Conservation (phyloP, 495 filamentous ascomycete genomes). For the Penicillium pulvis region DNA sequence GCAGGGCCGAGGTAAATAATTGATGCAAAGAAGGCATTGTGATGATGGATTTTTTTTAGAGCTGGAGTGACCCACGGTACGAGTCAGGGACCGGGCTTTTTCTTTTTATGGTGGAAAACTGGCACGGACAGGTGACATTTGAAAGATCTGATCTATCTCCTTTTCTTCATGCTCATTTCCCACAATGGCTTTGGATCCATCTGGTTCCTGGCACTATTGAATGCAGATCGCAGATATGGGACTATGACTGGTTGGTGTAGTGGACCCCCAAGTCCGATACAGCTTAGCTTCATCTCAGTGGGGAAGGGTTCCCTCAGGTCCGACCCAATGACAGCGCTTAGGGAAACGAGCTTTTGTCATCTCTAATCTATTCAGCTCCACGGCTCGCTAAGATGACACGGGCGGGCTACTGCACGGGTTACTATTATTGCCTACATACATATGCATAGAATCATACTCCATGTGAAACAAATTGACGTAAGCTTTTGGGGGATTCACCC, state of each 20-base stretch:
- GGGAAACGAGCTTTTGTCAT: neutral
- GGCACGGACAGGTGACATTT: neutral
- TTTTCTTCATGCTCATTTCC: conserved; percentile 17
- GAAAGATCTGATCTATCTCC: conserved; percentile 9
- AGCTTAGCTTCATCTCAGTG: conserved; percentile 9
- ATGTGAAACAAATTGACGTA: neutral
- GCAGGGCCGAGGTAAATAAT: conserved; percentile 17
- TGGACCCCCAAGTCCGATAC: conserved; percentile 6
- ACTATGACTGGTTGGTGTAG: conserved; percentile 19
- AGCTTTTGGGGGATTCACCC: neutral
- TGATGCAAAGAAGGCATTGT: conserved; percentile 24
- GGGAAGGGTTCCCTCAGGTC: neutral
- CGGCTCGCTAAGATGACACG: neutral
- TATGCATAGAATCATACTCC: neutral
- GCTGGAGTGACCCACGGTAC: neutral
- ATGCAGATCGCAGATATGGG: conserved; percentile 6
- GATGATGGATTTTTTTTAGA: neutral
- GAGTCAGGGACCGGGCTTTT: neutral
- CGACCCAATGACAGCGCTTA: conserved; percentile 1
- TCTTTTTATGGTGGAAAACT: conserved; percentile 8
- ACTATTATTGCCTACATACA: neutral
- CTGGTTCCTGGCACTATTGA: conserved; percentile 28
- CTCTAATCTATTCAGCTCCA: neutral
- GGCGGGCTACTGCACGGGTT: neutral
- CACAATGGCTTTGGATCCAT: conserved; percentile 15